Conservation (phyloP, 2,329 filamentous ascomycete genomes). For the Diaporthe nobilis region DNA sequence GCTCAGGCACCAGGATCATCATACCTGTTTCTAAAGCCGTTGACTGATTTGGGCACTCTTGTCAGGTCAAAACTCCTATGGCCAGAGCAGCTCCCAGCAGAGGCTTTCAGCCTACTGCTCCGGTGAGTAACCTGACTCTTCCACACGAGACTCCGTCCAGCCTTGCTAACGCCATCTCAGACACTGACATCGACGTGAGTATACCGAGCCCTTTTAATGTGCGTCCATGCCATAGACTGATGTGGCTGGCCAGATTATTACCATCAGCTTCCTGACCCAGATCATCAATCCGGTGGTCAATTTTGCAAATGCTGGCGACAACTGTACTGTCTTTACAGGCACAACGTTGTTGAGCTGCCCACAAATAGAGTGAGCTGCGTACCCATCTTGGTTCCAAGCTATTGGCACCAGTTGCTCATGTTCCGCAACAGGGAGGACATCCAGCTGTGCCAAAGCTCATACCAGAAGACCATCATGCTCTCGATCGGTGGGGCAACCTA, state of each 20-base stretch:
- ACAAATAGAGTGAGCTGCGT: conserved; percentile 70
- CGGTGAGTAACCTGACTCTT: conserved; percentile 57
- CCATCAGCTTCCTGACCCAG: conserved; percentile 73
- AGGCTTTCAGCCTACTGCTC: conserved; percentile 71
- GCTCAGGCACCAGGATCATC: conserved; percentile 25
- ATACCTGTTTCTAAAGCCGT: background rate
- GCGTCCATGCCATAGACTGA: background rate
- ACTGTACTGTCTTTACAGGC: conserved; percentile 72
- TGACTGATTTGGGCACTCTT: conserved; percentile 1
- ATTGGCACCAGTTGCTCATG: background rate
- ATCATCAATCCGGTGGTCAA: conserved; percentile 71
- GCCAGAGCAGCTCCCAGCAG: conserved; percentile 64
- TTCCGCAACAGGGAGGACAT: conserved; percentile 60
- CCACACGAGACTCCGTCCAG: background rate
- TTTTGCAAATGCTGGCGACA: conserved; percentile 75
- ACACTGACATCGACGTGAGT: conserved; percentile 62
- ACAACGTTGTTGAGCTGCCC: conserved; percentile 73
- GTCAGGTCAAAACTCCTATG: conserved; percentile 72
- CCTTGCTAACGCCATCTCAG: conserved; percentile 45
- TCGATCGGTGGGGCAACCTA: conserved; percentile 81
- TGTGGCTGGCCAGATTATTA: conserved; percentile 65
- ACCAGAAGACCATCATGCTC: conserved; percentile 79
- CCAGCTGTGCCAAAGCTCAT: conserved; percentile 69
- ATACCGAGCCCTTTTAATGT: background rate
- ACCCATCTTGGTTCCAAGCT: background rate